Evolutionary conservation across 495 filamentous ascomycete species (phyloP).

Genomic region (Trichoderma virens): DNA sequence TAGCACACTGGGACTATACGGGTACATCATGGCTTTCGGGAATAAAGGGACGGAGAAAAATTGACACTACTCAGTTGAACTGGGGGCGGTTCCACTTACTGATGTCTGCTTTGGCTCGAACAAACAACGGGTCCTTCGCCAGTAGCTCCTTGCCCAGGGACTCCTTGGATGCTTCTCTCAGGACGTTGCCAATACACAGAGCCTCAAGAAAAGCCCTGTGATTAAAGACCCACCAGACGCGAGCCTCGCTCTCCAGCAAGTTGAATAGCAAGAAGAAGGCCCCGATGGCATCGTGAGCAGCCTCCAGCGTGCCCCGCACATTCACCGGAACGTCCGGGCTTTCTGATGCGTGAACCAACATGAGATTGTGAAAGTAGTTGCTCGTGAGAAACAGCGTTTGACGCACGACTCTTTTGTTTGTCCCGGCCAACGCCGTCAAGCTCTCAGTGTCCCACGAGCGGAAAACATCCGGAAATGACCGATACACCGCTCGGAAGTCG

Average conservation of each 20-base stretch:
- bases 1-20: background rate
- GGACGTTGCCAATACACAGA: slow-evolving; percentile 42
- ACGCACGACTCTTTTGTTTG: slow-evolving; percentile 50
- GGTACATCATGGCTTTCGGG: slow-evolving; percentile 2
- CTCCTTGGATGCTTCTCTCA: slow-evolving; percentile 33
- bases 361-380: slow-evolving; percentile 69
- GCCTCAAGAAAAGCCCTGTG: slow-evolving; percentile 66
- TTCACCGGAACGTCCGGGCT: slow-evolving; percentile 55
- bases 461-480: slow-evolving; percentile 55
- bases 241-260: slow-evolving; percentile 55
- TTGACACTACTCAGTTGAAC: background rate
- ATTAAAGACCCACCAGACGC: slow-evolving; percentile 72
- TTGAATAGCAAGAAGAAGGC: slow-evolving; percentile 59
- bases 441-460: slow-evolving; percentile 50
- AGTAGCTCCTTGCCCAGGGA: slow-evolving; percentile 25
- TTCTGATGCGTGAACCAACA: slow-evolving; percentile 57
- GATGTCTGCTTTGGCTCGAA: slow-evolving; percentile 49
- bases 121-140: slow-evolving; percentile 43
- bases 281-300: slow-evolving; percentile 55
- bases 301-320: slow-evolving; percentile 56
- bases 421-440: slow-evolving; percentile 39
- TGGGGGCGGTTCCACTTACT: slow-evolving; percentile 25
- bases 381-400: slow-evolving; percentile 62
- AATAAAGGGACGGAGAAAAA: background rate
- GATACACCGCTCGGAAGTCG: slow-evolving; percentile 53